Conservation (phyloP, 345 rosid species). For the Carallia brachiata region DNA sequence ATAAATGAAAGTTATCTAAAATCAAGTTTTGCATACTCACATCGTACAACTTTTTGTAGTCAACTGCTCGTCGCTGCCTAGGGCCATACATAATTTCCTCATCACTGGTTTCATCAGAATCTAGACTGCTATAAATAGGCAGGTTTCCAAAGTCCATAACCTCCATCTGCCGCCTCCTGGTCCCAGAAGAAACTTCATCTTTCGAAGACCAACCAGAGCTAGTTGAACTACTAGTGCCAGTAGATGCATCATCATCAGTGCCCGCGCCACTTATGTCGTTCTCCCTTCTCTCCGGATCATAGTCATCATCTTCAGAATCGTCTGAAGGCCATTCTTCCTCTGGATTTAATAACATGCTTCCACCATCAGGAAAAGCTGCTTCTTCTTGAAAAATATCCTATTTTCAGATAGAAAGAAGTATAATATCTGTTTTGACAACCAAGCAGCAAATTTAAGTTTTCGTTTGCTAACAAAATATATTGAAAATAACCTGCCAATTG, state of each 20-base stretch:
- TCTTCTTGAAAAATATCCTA: conserved; percentile 91
- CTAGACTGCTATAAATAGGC: conserved; percentile 40
- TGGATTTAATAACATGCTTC: conserved; percentile 40
- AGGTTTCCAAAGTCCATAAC: conserved; percentile 26
- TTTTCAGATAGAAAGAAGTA: conserved; percentile 8
- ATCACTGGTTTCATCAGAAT: conserved; percentile 57
- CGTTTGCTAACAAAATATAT: conserved; percentile 1
- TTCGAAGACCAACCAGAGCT: conserved; percentile 84
- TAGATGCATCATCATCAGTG: conserved; percentile 45
- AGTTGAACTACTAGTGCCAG: conserved; percentile 48
- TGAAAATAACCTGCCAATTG: conserved; percentile 71
- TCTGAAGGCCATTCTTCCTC: conserved; percentile 96
- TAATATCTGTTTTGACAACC: conserved; percentile 15
- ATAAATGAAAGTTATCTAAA: too few relatives aligned
- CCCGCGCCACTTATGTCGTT: conserved; percentile 45
- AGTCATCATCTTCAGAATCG: conserved; percentile 90
- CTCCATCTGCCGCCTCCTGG: conserved; percentile 36
- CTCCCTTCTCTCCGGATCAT: conserved; percentile 74
- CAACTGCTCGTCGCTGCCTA: conserved; percentile 76
- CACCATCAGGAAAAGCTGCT: conserved; percentile 62
- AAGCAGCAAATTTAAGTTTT: conserved; percentile 9
- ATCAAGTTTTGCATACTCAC: conserved; percentile 43
- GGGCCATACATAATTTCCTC: conserved; percentile 66
- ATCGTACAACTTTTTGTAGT: conserved; percentile 77
- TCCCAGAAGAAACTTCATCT: conserved; percentile 49